A percentile compares a stretch with the other conserved stretches of the same genome.
Evolutionary conservation across 768 basidiomycete genomes (phyloP).

Genomic region (Amanita subjunquillea): DNA sequence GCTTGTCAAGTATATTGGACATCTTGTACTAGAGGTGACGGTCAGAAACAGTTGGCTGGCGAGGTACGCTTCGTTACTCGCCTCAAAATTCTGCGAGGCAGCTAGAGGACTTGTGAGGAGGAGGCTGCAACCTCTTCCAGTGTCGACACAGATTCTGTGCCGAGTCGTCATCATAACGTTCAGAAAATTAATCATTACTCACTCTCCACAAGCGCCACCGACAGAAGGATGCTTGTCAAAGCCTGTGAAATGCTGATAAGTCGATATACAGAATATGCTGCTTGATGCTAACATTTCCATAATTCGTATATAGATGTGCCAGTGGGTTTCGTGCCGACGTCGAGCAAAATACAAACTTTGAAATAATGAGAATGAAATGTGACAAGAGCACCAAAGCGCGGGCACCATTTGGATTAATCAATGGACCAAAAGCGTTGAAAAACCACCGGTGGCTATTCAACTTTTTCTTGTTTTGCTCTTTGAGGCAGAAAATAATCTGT

Average conservation of each 20-base stretch:
- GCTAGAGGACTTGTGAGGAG: conserved; percentile 69
- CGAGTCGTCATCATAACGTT: not conserved
- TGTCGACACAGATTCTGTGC: conserved; percentile 70
- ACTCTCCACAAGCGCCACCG: conserved; percentile 96
- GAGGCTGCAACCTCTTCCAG: conserved; percentile 61
- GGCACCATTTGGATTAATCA: conserved; percentile 75
- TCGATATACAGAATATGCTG: not conserved
- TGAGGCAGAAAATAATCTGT: conserved; percentile 85
- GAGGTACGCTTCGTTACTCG: conserved; percentile 12
- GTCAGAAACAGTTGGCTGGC: not conserved
- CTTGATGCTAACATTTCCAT: conserved; percentile 65
- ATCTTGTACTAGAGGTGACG: conserved; percentile 64
- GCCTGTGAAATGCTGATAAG: conserved; percentile 24
- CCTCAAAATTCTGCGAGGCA: conserved; percentile 95
- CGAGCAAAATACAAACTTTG: conserved; percentile 79
- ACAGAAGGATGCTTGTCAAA: conserved; percentile 81
- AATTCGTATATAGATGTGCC: conserved; percentile 92
- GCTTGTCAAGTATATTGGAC: conserved; percentile 95
- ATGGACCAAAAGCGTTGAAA: conserved; percentile 90
- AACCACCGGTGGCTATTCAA: conserved; percentile 96
- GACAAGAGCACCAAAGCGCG: conserved; percentile 3
- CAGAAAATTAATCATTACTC: conserved; percentile 11
- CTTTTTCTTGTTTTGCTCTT: conserved; percentile 97
- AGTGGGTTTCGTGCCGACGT: conserved; percentile 94
- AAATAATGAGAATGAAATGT: not conserved